Base-by-base conservation (phyloP, 495 filamentous ascomycete species). In the Penicillium pulvis region DNA sequence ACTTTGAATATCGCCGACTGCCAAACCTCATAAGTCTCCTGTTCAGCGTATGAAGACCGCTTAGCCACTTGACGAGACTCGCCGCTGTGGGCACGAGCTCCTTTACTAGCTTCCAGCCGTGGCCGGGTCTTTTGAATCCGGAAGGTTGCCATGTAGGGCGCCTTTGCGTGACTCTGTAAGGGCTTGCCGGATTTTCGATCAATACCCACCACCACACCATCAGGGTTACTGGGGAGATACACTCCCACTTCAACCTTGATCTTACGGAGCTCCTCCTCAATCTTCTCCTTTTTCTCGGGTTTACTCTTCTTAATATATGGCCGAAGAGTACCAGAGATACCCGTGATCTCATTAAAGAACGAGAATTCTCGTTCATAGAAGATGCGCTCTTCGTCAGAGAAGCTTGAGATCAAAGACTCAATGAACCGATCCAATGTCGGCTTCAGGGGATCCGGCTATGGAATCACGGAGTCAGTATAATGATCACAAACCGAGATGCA, bases 1-100 rank as follows among this genome's bases (percentile, higher is more conserved):
- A 99, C 95, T 72, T 99, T 99, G 85, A 99, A 99, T 69, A 99
- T 99, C 16, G 95, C 95, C 3, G 93, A 96, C 73, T 98, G 94
- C 95, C 94, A 97, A 14, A 96, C 88, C 72, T 98, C 95, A 54
- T 92, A 86, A 0, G 89, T 89, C 56, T 82, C 73, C 51, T 65
- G 63, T 17, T 72, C 67, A 26, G 62, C 43, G 16, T 75, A 66
- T 2, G 71, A 65, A 11, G 66, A 76, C 54, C 84, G 70, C 17
- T 73, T 76, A 41, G 76, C 76, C 16, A 92, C 72, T 12, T 80
- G 73, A 30, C 82, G 82, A 35, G 80, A 67, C 42, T 84, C 78
- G 14, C 68, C 67, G n/a, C 81, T 77, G 41, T 61, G 47, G 17
- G 43, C 41, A 17, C 44, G 51, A 23, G 67, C 49, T 33, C 56